Base-by-base conservation (phyloP, 1,139 yeast genomes). In the Arxiozyma telluris region DNA sequence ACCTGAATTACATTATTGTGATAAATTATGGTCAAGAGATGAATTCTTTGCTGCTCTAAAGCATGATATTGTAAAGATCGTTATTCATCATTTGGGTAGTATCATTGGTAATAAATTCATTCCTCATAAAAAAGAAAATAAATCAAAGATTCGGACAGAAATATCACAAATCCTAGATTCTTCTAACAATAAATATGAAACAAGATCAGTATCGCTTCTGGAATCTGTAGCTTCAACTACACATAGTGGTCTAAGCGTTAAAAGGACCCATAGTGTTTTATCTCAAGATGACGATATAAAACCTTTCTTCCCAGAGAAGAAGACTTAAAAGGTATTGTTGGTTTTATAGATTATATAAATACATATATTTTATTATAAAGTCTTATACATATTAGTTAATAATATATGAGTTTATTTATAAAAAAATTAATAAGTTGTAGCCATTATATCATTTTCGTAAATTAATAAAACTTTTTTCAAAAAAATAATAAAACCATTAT, bases 1-100 rank as follows among this genome's bases (percentile, higher is more conserved):
- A 44, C 96, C 96, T 0, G 72, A 71, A n/a, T 71, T 89, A 49
- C 76, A 73, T 55, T 86, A 87, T 64, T 68, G 68, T 49, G 80
- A 88, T 68, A 83, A 82, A 71, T 73, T 88, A 38, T 87, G 96
- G 94, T 82, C 95, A 1, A 81, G 81, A 51, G 81, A 85, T 58
- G 97, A 90, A 57, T 74, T 89, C 50, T 77, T 84, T 38, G 70
- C 79, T 54, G 77, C 82, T 46, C 65, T 89, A 52, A 80, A 83
- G 65, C 84, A 81, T 61, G 91, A 87, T 63, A 75, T 90, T 38
- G 76, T 87, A 53, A 82, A 79, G 66, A 76, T 83, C 21, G 80
- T 90, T 43, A 71, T 90, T 53, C 80, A 77, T 50, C 95, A 90
- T 64, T 76, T 94, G 1, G 96, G 96, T 6, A 81, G 85, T 59